A percentile compares a stretch with the other conserved stretches of the same genome.
phyloP scores from a whole-genome alignment of 2,329 filamentous ascomycete species.

The Dactylellina leptospora region DNA sequence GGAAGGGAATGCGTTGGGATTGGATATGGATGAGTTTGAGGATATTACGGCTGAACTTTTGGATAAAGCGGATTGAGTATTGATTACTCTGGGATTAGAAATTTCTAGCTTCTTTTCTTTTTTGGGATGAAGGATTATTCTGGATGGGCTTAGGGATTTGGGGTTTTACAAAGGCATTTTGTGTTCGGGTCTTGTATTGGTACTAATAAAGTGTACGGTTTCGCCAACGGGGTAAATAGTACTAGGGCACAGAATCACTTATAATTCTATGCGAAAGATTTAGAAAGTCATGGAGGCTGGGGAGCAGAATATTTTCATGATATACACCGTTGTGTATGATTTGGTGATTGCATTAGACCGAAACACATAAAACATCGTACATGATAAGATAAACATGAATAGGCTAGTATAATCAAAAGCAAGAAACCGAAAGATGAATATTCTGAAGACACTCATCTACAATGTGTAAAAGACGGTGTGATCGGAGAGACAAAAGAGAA shows the following conservation, averaged over 20 bases:
- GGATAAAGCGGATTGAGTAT: too few species aligned
- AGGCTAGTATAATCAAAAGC: background rate
- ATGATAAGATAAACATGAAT: background rate
- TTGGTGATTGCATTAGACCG: background rate
- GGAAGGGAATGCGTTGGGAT: background rate
- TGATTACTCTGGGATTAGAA: background rate
- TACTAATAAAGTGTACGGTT: too few species aligned
- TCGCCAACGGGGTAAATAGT: background rate
- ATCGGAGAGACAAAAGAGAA: background rate
- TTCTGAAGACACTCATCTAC: background rate
- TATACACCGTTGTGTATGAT: background rate
- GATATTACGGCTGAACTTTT: conserved; percentile 15
- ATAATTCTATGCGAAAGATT: too few species aligned
- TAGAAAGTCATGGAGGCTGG: too few species aligned
- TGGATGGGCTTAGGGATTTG: background rate
- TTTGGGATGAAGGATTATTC: background rate
- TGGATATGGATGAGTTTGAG: background rate
- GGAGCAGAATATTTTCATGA: too few species aligned
- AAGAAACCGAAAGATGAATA: background rate
- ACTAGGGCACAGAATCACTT: too few species aligned
- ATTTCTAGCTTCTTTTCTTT: background rate
- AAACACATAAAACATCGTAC: background rate
- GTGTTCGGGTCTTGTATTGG: background rate
- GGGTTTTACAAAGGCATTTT: background rate
- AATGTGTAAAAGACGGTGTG: too few species aligned